These are phyloP conservation scores for Volvox africanus DNA, from an alignment of 139 green algal species.

Conservation along the genomic window DNA sequence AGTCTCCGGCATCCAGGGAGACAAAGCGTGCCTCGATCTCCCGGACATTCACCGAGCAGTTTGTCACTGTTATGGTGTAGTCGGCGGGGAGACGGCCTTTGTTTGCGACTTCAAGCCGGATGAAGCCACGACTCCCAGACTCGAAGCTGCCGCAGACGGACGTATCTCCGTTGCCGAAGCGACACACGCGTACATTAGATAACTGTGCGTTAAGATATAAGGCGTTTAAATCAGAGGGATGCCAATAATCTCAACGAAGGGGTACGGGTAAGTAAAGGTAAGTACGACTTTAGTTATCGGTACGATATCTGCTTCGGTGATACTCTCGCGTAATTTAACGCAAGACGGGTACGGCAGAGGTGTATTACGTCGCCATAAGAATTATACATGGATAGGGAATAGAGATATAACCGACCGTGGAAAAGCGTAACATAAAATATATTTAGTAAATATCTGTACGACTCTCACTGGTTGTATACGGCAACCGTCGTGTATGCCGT, in stretches of 20 bases:
- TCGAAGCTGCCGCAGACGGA: conserved; percentile 80
- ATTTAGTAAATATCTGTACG: too few relatives aligned
- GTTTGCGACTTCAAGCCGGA: conserved; percentile 74
- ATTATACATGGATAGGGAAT: too few relatives aligned
- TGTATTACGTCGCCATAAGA: too few relatives aligned
- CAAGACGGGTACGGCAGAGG: too few relatives aligned
- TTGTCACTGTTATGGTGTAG: conserved; percentile 73
- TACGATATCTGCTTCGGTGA: too few relatives aligned
- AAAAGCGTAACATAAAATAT: too few relatives aligned
- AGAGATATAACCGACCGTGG: too few relatives aligned
- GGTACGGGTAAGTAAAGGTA: too few relatives aligned
- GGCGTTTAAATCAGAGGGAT: too few relatives aligned
- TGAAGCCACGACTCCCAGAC: conserved; percentile 74
- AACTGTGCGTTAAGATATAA: not conserved
- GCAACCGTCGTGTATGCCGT: not conserved
- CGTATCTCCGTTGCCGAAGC: conserved; percentile 47
- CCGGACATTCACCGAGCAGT: conserved; percentile 67
- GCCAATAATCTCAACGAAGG: too few relatives aligned
- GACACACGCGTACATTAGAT: conserved; percentile 64
- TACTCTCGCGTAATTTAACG: too few relatives aligned
- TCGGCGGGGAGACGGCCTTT: conserved; percentile 63
- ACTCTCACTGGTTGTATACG: not conserved
- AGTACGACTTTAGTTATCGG: too few relatives aligned
- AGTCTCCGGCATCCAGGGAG: conserved; percentile 48
- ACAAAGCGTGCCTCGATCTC: conserved; percentile 64